Percentiles rank a stretch among this genome's conserved stretches.
phyloP scores from a whole-genome alignment of 345 rosid species.

The Limnanthes douglasii region DNA sequence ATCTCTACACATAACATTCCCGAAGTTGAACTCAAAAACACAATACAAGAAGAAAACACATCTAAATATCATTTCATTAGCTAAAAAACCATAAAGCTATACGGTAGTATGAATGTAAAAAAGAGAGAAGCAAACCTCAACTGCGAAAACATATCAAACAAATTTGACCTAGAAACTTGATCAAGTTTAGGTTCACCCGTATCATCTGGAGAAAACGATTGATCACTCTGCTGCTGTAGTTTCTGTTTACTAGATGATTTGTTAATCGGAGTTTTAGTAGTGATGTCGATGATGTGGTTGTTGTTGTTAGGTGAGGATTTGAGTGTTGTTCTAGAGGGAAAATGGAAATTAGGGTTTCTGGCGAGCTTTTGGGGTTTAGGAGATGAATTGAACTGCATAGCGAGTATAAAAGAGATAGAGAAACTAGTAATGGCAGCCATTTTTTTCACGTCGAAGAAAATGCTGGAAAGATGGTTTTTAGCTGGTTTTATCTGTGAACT shows the following conservation, averaged over 20 bases:
- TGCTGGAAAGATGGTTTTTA: too few species aligned
- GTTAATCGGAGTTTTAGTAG: conserved; percentile 12
- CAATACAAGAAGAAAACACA: neutral
- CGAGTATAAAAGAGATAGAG: conserved; percentile 14
- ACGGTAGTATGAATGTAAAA: too few species aligned
- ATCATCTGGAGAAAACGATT: conserved; percentile 4
- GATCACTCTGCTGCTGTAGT: neutral
- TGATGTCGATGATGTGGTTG: conserved; percentile 1
- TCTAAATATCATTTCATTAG: neutral
- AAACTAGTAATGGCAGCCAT: conserved; percentile 30
- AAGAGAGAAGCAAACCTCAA: too few species aligned
- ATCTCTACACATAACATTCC: conserved; percentile 10
- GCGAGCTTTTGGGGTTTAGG: conserved; percentile 2
- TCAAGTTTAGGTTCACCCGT: conserved; percentile 10
- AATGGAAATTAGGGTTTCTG: conserved; percentile 7
- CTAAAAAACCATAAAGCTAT: too few species aligned
- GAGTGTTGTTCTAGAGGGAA: conserved; percentile 11
- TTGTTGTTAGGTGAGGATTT: conserved; percentile 22
- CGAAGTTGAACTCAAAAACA: neutral
- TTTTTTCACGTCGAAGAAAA: too few species aligned
- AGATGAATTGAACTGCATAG: conserved; percentile 6
- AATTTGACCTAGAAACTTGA: neutral
- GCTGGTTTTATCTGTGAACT: too few species aligned
- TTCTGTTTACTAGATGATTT: conserved; percentile 13
- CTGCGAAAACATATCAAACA: conserved; percentile 7